These are phyloP conservation scores for Parmelia sp. DNA, from an alignment of 495 filamentous ascomycete genomes.

Conservation along the genomic window DNA sequence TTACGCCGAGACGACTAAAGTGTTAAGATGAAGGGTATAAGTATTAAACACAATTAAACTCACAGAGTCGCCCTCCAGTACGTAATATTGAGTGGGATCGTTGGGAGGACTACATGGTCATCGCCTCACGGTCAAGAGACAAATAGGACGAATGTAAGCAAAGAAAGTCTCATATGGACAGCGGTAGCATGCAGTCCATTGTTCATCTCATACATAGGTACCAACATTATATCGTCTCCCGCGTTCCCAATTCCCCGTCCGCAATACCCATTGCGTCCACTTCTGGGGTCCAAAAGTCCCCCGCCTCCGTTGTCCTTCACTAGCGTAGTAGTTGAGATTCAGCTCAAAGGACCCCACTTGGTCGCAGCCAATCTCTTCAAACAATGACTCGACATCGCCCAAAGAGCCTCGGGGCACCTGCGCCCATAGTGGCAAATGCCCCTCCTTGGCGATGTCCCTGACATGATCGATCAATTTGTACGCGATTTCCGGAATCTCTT, in stretches of 20 bases:
- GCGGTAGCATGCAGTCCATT: neutral
- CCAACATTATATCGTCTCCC: neutral
- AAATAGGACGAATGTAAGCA: too few relatives aligned
- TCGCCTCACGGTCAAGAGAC: neutral
- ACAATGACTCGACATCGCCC: neutral
- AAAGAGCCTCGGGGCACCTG: neutral
- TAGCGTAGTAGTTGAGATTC: neutral
- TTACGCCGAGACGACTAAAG: neutral
- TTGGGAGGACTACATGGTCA: neutral
- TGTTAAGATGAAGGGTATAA: neutral
- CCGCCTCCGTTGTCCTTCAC: neutral
- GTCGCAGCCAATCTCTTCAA: neutral
- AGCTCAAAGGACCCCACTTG: neutral
- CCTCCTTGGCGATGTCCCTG: neutral
- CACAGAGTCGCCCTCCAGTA: too few relatives aligned
- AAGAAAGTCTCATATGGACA: too few relatives aligned
- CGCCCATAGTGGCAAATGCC: neutral
- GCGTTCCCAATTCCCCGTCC: neutral
- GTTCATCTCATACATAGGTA: neutral
- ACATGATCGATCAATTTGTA: neutral
- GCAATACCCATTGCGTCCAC: neutral
- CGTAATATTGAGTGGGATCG: neutral
- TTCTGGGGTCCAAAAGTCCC: neutral
- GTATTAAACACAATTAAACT: neutral
- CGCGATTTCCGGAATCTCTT: neutral